These are phyloP conservation scores for Hypoxylon intermedium DNA, from an alignment of 495 filamentous ascomycete species.

Conservation along the genomic window DNA sequence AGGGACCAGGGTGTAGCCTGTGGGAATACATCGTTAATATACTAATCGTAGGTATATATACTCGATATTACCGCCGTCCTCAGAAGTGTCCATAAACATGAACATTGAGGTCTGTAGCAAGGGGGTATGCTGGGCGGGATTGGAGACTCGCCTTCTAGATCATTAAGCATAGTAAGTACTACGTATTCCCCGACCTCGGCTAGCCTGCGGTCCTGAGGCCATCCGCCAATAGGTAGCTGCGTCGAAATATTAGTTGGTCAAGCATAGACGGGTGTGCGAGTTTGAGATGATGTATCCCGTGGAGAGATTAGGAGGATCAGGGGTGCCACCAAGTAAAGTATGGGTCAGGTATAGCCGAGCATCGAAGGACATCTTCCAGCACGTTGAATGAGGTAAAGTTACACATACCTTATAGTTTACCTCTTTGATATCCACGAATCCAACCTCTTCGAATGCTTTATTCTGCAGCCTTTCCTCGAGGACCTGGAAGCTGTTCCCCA, in stretches of 20 bases:
- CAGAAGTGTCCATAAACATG: no score
- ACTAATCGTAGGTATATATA: neutral
- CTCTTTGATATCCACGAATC: slow-evolving; percentile 29
- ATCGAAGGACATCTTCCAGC: no score
- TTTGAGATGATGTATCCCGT: no score
- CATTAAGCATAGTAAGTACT: slow-evolving; percentile 13
- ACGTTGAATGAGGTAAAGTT: no score
- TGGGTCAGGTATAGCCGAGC: no score
- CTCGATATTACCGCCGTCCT: no score
- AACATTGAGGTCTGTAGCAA: no score
- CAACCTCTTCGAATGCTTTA: slow-evolving; percentile 20
- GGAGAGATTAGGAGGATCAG: no score
- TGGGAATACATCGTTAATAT: neutral
- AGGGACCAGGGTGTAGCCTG: slow-evolving; percentile 13
- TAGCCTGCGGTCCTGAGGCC: slow-evolving; percentile 8
- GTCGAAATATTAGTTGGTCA: neutral
- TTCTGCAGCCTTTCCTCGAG: slow-evolving; percentile 18
- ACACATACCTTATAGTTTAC: slow-evolving; percentile 18
- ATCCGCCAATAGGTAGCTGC: slow-evolving; percentile 15
- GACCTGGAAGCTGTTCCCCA: slow-evolving; percentile 21
- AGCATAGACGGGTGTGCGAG: no score
- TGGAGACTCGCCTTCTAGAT: slow-evolving; percentile 12
- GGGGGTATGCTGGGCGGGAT: neutral
- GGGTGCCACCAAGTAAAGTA: no score
- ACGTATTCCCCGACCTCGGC: slow-evolving; percentile 11